Conservation (phyloP, 179 eudicot species). For the Carnegiea gigantea region DNA sequence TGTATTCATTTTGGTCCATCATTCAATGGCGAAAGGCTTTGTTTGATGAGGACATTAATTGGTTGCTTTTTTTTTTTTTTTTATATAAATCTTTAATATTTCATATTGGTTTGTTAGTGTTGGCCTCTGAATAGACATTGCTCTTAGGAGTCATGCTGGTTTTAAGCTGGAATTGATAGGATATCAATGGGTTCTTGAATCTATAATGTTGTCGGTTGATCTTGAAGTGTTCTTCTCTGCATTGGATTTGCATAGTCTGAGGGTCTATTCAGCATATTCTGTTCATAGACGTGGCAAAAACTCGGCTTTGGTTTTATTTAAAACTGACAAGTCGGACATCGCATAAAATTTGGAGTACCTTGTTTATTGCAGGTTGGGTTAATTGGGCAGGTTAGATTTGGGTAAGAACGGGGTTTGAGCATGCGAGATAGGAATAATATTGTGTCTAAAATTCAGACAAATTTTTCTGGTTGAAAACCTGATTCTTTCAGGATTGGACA, state of each 20-base stretch:
- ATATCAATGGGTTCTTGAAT: neutral
- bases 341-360: neutral
- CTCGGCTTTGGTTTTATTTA: neutral
- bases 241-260: neutral
- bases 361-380: neutral
- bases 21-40: neutral
- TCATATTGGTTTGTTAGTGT: neutral
- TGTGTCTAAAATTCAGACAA: neutral
- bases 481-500: neutral
- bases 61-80: neutral
- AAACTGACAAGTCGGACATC: neutral
- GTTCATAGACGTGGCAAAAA: neutral
- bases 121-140: neutral
- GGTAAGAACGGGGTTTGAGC: neutral
- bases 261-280: neutral
- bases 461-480: neutral
- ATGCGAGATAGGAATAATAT: neutral
- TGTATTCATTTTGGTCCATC: neutral
- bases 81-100: neutral
- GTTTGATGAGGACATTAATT: neutral
- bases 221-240: neutral
- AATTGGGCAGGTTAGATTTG: neutral
- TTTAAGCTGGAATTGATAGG: neutral
- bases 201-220: neutral
- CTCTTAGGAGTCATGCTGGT: neutral